Base-by-base conservation (phyloP, 2,329 filamentous ascomycete species). In the Arachnomyces sp. region DNA sequence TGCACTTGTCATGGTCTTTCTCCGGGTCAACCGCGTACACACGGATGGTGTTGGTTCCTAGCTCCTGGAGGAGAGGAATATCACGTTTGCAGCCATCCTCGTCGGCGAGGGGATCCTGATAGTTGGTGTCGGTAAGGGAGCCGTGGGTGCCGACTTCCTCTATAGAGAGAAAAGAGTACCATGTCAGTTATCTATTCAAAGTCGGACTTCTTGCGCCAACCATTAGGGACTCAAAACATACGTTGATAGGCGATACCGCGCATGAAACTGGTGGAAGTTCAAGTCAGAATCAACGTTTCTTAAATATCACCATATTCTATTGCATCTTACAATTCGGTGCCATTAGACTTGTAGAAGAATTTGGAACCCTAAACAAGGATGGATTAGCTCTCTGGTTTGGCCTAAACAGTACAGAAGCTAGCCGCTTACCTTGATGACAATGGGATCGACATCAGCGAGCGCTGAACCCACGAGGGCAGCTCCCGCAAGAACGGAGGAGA, bases 231-330 rank as follows among this genome's bases (percentile, higher is more conserved):
- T 55, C 52, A 36, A 3, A 5, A 57, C 61, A 53, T 63, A 70
- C 60, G 80, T 73, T 98, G 92, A 71, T 98, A 98, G 52, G 92
- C 92, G 53, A 98, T 74, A 69, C 92, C 92, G 66, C 84, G 86
- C 65, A 96, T 86, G 74, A 80, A 93, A 68, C 75, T 78, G 47
- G 39, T 25, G 9, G n/a, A 25, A 13, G 28, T n/a, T 25, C 5
- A 8, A 2, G 39, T 25, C n/a, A 34, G 43, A 49, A 53, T 52
- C 53, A 31, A 29, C 17, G 30, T 31, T 48, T 36, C 18, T 43
- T 42, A 39, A 44, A 31, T 21, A n/a, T n/a, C n/a, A n/a, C 42
- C 25, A 34, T 33, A 36, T 31, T 15, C 36, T 34, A 5, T 28
- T 34, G 46, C 28, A 50, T 34, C 69, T 56, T 67, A 79, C 73